Base-by-base conservation (phyloP, 2,329 filamentous ascomycete genomes). In the Daldinia eschscholtzii region DNA sequence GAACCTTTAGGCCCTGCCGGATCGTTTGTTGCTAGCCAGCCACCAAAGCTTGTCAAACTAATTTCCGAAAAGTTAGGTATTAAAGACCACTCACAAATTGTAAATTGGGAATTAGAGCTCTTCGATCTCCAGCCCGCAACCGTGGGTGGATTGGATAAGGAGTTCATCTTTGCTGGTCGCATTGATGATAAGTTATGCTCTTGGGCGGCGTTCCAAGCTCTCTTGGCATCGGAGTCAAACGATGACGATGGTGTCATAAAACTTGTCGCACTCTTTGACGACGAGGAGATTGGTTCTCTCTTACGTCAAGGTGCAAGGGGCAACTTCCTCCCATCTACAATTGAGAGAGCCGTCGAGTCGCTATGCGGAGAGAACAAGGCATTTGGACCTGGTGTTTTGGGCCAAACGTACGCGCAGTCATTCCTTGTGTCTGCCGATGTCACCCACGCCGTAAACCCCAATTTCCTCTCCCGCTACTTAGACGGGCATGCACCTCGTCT, bases 151-250 rank as follows among this genome's bases (percentile, higher is more conserved):
- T 81, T 99, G 64, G 93, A 97, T 75, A 93, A 92, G 79, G 95
- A 98, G 75, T 91, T 99, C 79, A 97, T 99, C 81, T 97, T 95
- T 72, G 95, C 93, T 7, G 94, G 95, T 65, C 92, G 96, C 61
- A 96, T 98, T 73, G 96, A 99, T 79, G 96, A 99, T 83, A 98
- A 98, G 84, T 90, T 99, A 53, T 98, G 96, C 85, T 97, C 93
- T 35, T 98, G 93, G 90, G 89, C 94, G 6, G 95, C 96, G 6
- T 86, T 98, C 59, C 90, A 94, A 80, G 94, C 89, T 3, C 89
- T 99, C 0, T 85, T 98, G 30, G 89, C 91, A 57, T 89, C 91
- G 18, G 83, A 88, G 12, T 82, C 85, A 42, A 84, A 80, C 72
- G 83, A 86, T 0, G 79, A 83, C 9, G 87, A 91, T 67, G 87